Conservation (phyloP, 2,329 filamentous ascomycete species). For the Fusarium nematophilum region DNA sequence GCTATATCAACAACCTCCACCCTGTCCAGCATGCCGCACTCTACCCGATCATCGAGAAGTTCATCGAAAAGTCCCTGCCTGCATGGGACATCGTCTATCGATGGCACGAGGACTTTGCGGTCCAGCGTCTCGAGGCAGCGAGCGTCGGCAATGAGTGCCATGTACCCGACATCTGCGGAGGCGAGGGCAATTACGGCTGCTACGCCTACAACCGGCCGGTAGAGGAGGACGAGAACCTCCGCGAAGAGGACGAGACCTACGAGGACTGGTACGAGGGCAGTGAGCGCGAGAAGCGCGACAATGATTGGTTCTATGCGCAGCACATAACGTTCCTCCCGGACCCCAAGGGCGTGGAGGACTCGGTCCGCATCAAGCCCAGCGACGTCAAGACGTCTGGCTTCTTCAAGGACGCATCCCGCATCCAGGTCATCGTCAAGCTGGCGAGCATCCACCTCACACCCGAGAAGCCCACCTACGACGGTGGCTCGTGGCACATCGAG, state of each 20-base stretch:
- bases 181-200: neutral
- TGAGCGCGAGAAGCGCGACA: constrained; percentile 40
- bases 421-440: constrained; percentile 74
- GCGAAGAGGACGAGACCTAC: constrained; percentile 29
- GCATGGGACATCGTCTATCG: constrained; percentile 57
- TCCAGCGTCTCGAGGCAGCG: constrained; percentile 39
- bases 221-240: constrained; percentile 40
- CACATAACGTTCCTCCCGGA: constrained; percentile 35
- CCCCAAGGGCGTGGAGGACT: constrained; percentile 7
- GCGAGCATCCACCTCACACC: constrained; percentile 71
- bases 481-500: constrained; percentile 67
- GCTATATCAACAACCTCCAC: constrained; percentile 67
- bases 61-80: constrained; percentile 56
- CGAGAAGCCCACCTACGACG: constrained; percentile 63
- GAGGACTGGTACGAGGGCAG: constrained; percentile 29
- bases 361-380: constrained; percentile 22
- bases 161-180: constrained; percentile 29
- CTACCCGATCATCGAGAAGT: constrained; percentile 55
- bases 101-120: constrained; percentile 45
- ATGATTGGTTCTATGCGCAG: constrained; percentile 44
- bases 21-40: constrained; percentile 52
- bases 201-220: constrained; percentile 1
- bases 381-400: constrained; percentile 45
- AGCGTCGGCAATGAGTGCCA: constrained; percentile 34
- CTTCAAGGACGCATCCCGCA: constrained; percentile 44